A percentile compares a stretch with the other conserved stretches of the same genome.
Evolutionary conservation across 495 filamentous ascomycete genomes (phyloP).

Genomic region (Xylaria flabelliformis): DNA sequence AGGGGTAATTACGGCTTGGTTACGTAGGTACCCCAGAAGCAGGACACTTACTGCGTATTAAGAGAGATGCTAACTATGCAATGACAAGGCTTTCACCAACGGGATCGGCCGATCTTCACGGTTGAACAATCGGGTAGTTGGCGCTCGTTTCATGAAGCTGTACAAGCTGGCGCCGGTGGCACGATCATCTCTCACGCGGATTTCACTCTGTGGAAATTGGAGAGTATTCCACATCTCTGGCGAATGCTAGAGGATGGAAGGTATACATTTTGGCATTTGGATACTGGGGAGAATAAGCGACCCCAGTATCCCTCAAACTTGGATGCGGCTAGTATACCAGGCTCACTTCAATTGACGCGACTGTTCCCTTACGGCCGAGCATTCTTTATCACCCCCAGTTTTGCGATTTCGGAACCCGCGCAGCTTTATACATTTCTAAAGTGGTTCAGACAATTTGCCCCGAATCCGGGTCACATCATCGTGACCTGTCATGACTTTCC

Average conservation of each 20-base stretch:
- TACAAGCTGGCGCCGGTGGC: constrained; percentile 36
- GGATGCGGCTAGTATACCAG: constrained; percentile 30
- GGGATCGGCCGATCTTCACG: constrained; percentile 39
- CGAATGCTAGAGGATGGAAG: constrained; percentile 31
- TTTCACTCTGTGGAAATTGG: constrained; percentile 32
- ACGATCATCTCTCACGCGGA: constrained; percentile 39
- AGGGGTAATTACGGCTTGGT: constrained; percentile 40
- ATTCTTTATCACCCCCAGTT: constrained; percentile 69
- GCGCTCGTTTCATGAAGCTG: constrained; percentile 36
- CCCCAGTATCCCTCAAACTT: constrained; percentile 38
- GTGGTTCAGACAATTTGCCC: constrained; percentile 57
- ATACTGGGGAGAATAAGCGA: constrained; percentile 33
- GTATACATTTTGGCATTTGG: constrained; percentile 41
- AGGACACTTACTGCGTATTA: neutral
- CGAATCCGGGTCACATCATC: constrained; percentile 34
- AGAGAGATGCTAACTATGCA: constrained; percentile 25
- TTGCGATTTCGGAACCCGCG: constrained; percentile 59
- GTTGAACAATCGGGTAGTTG: constrained; percentile 34
- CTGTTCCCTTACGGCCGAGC: constrained; percentile 65
- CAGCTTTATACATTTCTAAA: constrained; percentile 58
- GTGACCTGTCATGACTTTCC: constrained; percentile 50
- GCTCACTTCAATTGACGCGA: constrained; percentile 49
- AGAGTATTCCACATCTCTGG: constrained; percentile 22
- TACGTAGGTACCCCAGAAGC: constrained; percentile 35
- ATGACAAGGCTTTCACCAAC: constrained; percentile 34